These are phyloP conservation scores for Iberis pinnata DNA, from an alignment of 345 rosid species.

Conservation along the genomic window DNA sequence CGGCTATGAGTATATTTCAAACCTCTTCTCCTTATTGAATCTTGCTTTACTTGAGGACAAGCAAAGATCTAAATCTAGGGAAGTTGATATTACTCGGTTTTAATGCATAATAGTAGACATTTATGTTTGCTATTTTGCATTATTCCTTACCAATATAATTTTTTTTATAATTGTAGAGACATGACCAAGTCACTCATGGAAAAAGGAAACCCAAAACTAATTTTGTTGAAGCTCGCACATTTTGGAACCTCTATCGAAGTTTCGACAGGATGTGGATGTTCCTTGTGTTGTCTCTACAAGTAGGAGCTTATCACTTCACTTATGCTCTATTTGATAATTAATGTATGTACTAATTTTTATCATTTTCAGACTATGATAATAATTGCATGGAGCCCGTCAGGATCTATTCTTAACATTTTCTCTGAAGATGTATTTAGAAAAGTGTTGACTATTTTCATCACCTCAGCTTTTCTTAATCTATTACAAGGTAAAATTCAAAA, in stretches of 20 bases:
- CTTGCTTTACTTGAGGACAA: too few relatives aligned
- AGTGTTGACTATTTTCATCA: conserved; percentile 78
- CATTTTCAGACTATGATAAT: conserved; percentile 81
- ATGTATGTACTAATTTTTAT: conserved; percentile 10
- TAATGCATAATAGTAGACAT: too few relatives aligned
- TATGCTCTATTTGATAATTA: conserved; percentile 5
- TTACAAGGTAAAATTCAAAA: conserved; percentile 64
- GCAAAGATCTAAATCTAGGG: too few relatives aligned
- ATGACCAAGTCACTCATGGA: conserved; percentile 37
- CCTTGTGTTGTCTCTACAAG: conserved; percentile 80
- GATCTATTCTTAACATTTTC: conserved; percentile 61
- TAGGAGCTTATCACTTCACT: conserved; percentile 21
- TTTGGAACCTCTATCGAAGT: conserved; percentile 89
- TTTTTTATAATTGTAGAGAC: conserved; percentile 40
- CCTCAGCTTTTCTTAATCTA: conserved; percentile 78
- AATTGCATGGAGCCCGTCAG: conserved; percentile 68
- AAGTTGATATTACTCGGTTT: too few relatives aligned
- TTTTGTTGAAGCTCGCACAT: conserved; percentile 97
- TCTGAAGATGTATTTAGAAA: conserved; percentile 48
- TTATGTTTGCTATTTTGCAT: not conserved
- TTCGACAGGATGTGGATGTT: conserved; percentile 99
- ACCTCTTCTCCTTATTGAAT: too few relatives aligned
- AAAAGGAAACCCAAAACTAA: conserved; percentile 84
- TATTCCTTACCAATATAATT: not conserved
- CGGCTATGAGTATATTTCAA: too few relatives aligned